Evolutionary conservation across 305 asterid genomes (phyloP).

Genomic region (Stenogyne calaminthoides): DNA sequence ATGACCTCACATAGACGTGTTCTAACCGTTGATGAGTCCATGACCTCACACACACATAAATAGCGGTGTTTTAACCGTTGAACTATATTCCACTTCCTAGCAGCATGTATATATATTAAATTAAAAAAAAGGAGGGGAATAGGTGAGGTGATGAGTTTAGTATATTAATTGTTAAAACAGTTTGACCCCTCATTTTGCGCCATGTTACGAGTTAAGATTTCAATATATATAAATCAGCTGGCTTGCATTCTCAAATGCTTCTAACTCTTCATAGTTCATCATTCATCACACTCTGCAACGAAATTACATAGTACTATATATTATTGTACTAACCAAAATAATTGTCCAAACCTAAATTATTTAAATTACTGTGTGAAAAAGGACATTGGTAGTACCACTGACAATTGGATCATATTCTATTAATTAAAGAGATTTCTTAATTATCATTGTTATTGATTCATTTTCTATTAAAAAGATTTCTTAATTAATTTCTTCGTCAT

Average conservation of each 20-base stretch:
- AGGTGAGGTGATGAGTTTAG: slow-evolving; percentile 11
- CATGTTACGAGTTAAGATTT: slow-evolving; percentile 39
- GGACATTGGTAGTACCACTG: slow-evolving; percentile 29
- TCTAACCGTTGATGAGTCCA: no score
- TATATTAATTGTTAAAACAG: background rate
- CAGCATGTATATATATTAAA: background rate
- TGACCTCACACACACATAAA: no score
- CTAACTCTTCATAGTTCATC: slow-evolving; percentile 1
- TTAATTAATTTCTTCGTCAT: background rate
- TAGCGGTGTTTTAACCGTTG: no score
- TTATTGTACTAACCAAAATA: background rate
- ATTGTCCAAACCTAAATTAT: slow-evolving; percentile 8
- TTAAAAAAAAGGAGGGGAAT: background rate
- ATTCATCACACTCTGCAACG: background rate
- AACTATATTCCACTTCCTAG: no score
- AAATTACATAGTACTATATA: background rate
- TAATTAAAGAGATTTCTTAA: slow-evolving; percentile 1
- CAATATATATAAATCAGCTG: background rate
- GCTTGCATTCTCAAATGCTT: slow-evolving; percentile 3
- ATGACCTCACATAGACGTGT: no score
- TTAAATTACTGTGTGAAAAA: slow-evolving; percentile 12
- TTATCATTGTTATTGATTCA: background rate
- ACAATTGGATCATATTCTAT: slow-evolving; percentile 21
- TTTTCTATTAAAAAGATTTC: slow-evolving; percentile 19
- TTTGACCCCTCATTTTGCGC: slow-evolving; percentile 38